A percentile compares a stretch with the other conserved stretches of the same genome.
These are phyloP conservation scores for Hanseniaspora taiwanica DNA, from an alignment of 805 yeast genomes.

Conservation along the genomic window DNA sequence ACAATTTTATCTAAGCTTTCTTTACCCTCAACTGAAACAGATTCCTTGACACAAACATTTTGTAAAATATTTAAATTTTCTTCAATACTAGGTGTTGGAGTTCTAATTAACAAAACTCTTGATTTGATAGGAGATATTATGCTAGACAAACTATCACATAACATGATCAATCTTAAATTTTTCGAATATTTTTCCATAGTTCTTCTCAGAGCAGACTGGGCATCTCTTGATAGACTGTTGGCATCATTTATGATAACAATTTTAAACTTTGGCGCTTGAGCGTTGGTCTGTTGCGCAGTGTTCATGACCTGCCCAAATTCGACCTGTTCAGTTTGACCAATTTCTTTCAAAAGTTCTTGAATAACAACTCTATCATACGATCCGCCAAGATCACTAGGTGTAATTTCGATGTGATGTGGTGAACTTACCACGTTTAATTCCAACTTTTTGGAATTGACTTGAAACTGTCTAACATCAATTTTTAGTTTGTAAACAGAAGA, in stretches of 20 bases:
- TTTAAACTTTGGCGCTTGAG: conserved; percentile 46
- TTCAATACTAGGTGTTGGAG: conserved; percentile 59
- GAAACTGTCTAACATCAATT: conserved; percentile 79
- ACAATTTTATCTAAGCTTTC: conserved; percentile 41
- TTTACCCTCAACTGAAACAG: conserved; percentile 27
- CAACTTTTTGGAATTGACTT: conserved; percentile 60
- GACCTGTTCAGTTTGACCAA: conserved; percentile 93
- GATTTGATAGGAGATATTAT: conserved; percentile 91
- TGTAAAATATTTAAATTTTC: conserved; percentile 48
- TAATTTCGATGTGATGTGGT: conserved; percentile 82
- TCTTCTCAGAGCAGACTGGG: conserved; percentile 89
- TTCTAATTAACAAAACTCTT: conserved; percentile 76
- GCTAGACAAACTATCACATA: conserved; percentile 82
- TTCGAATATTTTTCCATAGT: conserved; percentile 92
- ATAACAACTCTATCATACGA: conserved; percentile 81
- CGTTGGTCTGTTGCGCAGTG: conserved; percentile 21
- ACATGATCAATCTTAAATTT: conserved; percentile 69
- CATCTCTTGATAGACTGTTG: conserved; percentile 78
- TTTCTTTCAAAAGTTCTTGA: conserved; percentile 84
- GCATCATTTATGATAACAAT: conserved; percentile 86
- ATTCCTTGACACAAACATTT: conserved; percentile 46
- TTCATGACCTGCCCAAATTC: conserved; percentile 35
- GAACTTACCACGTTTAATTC: conserved; percentile 91
- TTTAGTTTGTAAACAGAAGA: conserved; percentile 69
- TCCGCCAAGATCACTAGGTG: conserved; percentile 94